A percentile compares a stretch with the other conserved stretches of the same genome.
phyloP scores from a whole-genome alignment of 2,329 filamentous ascomycete species.

The Tolypocladium cylindrosporum region DNA sequence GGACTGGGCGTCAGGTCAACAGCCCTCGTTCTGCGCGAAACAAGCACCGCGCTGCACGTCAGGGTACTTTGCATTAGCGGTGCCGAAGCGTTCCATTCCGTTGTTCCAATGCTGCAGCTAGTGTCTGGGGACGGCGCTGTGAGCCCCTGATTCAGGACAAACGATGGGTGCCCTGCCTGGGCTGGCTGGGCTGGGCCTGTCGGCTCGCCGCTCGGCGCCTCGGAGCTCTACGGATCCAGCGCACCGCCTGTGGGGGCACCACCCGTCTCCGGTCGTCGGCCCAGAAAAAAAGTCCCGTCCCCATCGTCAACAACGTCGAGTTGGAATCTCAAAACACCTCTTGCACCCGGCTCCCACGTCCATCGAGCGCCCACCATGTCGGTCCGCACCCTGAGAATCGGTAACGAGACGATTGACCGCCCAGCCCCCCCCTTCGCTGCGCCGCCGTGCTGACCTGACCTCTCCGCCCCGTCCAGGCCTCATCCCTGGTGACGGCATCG shows the following conservation, averaged over 20 bases:
- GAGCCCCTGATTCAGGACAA: neutral
- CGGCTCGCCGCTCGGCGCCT: neutral
- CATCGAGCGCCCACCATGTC: conserved; percentile 21
- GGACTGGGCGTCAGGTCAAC: too few species aligned
- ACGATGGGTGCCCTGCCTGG: too few species aligned
- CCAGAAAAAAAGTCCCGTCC: neutral
- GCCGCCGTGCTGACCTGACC: neutral
- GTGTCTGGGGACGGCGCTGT: neutral
- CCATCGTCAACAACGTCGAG: neutral
- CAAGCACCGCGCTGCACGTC: neutral
- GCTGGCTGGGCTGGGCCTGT: too few species aligned
- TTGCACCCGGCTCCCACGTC: neutral
- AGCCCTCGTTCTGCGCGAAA: neutral
- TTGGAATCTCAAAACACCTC: neutral
- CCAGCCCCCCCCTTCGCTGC: neutral
- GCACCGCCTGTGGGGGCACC: neutral
- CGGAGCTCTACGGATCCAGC: neutral
- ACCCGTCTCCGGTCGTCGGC: neutral
- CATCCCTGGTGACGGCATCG: conserved; percentile 96
- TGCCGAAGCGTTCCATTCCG: neutral
- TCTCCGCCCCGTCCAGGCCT: conserved; percentile 51
- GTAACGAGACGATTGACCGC: conserved; percentile 12
- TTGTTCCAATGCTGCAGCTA: neutral
- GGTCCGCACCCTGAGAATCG: conserved; percentile 31
- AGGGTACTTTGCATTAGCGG: neutral